Conservation (phyloP, 2,329 filamentous ascomycete genomes). For the Scedosporium aurantiacum region DNA sequence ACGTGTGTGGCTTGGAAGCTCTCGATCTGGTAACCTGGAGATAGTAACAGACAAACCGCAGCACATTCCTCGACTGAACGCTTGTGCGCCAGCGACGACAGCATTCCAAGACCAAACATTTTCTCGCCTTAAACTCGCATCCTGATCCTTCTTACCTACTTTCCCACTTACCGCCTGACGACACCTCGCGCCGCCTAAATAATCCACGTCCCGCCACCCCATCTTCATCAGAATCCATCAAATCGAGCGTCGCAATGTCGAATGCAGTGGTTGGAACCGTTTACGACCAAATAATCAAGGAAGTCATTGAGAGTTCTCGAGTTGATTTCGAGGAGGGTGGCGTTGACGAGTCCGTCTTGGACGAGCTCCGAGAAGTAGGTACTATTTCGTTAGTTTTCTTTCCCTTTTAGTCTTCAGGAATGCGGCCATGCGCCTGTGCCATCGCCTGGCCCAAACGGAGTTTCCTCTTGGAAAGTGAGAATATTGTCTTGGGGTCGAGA, state of each 20-base stretch:
- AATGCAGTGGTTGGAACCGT: constrained; percentile 58
- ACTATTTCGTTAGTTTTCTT: not conserved
- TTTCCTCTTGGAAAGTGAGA: not conserved
- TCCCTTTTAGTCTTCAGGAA: too few relatives aligned
- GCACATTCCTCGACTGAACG: too few relatives aligned
- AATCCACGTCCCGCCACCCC: not conserved
- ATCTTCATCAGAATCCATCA: not conserved
- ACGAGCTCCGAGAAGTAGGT: constrained; percentile 80
- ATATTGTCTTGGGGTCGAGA: not conserved
- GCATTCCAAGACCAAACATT: too few relatives aligned
- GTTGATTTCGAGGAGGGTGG: constrained; percentile 97
- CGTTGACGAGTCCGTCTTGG: constrained; percentile 74
- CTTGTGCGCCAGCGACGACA: too few relatives aligned
- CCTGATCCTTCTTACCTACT: not conserved
- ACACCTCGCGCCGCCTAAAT: not conserved
- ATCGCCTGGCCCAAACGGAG: not conserved
- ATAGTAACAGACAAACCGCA: too few relatives aligned
- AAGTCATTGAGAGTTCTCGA: constrained; percentile 83
- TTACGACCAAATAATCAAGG: constrained; percentile 67
- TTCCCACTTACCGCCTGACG: not conserved
- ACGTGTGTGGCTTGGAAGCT: too few relatives aligned
- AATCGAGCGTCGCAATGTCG: constrained; percentile 36
- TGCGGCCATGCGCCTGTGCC: not conserved
- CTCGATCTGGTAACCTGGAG: too few relatives aligned
- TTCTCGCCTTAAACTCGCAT: not conserved